A percentile compares a stretch with the other conserved stretches of the same genome.
phyloP scores from a whole-genome alignment of 768 basidiomycete species.

The Cystobasidium onofrii region DNA sequence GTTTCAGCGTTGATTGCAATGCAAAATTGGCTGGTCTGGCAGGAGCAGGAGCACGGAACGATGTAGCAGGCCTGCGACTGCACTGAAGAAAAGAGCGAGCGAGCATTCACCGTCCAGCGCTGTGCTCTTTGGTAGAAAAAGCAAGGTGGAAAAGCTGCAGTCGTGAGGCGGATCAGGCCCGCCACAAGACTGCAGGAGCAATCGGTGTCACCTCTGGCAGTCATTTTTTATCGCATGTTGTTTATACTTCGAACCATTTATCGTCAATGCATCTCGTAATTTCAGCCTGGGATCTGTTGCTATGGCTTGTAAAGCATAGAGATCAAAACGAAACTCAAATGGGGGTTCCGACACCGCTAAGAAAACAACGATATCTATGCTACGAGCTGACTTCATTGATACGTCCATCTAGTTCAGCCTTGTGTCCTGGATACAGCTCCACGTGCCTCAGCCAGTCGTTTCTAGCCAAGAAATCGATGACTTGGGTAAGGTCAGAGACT shows the following conservation, averaged over 20 bases:
- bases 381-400: constrained; percentile 5
- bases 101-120: constrained; percentile 18
- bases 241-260: too few relatives aligned
- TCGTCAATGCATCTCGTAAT: too few relatives aligned
- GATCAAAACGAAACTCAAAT: too few relatives aligned
- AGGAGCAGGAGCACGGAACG: background rate
- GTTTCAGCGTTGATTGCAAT: background rate
- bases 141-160: too few relatives aligned
- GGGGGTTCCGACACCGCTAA: too few relatives aligned
- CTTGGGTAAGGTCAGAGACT: constrained; percentile 27
- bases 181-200: too few relatives aligned
- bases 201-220: too few relatives aligned
- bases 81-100: background rate
- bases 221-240: too few relatives aligned
- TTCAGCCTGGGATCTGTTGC: too few relatives aligned
- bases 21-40: background rate
- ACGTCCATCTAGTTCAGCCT: constrained; percentile 14
- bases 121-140: too few relatives aligned
- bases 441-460: constrained; percentile 26
- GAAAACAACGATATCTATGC: background rate
- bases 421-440: constrained; percentile 32
- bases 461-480: constrained; percentile 31
- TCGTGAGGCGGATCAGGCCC: background rate
- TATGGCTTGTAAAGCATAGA: too few relatives aligned
- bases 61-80: background rate